Evolutionary conservation across 805 yeast genomes (phyloP).

Genomic region (Saturnispora kantuleensis): DNA sequence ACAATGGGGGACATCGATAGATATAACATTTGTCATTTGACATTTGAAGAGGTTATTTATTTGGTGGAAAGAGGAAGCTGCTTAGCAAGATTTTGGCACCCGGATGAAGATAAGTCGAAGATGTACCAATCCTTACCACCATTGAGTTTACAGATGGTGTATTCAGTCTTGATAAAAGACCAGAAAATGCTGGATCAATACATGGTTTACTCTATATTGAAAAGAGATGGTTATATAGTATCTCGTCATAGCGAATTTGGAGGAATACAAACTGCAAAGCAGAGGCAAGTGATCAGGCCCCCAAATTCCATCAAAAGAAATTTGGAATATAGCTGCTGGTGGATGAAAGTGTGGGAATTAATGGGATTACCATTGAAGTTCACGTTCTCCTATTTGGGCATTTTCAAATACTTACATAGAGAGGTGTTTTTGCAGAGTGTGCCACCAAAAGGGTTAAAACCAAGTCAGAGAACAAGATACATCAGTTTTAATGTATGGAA

Average conservation of each 20-base stretch:
- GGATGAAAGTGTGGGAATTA: constrained; percentile 7
- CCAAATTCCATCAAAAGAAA: constrained; percentile 3
- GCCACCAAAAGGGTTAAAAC: constrained; percentile 11
- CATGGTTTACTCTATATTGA: constrained; percentile 63
- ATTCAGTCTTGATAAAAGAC: constrained; percentile 37
- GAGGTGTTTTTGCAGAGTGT: constrained; percentile 9
- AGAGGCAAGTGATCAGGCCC: constrained; percentile 1
- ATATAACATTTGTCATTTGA: constrained; percentile 37
- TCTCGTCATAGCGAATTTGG: constrained; percentile 19
- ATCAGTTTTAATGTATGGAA: constrained; percentile 72
- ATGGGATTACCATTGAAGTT: constrained; percentile 10
- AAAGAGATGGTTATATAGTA: constrained; percentile 71
- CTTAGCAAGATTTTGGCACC: constrained; percentile 18
- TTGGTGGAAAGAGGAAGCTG: constrained; percentile 71
- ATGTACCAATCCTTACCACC: constrained; percentile 26
- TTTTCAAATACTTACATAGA: constrained; percentile 15
- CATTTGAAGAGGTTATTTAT: constrained; percentile 63
- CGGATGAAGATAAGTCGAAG: constrained; percentile 17
- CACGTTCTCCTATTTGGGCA: constrained; percentile 11
- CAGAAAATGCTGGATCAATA: constrained; percentile 39
- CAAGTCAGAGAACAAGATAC: constrained; percentile 19
- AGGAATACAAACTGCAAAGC: background rate
- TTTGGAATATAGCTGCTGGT: constrained; percentile 4
- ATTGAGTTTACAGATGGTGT: constrained; percentile 55
- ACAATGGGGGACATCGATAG: constrained; percentile 57